Conservation (phyloP, 2,329 filamentous ascomycete genomes). For the Xylaria multiplex region DNA sequence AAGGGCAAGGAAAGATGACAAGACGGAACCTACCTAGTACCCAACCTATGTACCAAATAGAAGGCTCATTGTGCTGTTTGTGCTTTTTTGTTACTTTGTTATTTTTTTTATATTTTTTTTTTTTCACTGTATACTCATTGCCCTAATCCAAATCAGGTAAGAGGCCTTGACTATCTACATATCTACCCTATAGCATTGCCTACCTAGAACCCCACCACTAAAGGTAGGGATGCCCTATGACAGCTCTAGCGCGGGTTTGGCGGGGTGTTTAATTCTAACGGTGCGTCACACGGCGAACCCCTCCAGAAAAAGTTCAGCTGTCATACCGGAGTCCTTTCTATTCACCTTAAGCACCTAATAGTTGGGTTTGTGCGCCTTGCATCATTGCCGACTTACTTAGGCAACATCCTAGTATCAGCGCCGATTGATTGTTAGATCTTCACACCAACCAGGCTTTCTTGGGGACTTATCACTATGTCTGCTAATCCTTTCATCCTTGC, state of each 20-base stretch:
- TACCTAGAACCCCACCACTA: not conserved
- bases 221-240: slow-evolving; percentile 3
- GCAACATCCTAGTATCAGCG: no score
- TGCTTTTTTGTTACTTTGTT: no score
- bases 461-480: slow-evolving; percentile 52
- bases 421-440: not conserved
- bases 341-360: not conserved
- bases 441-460: not conserved
- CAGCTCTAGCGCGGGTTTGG: slow-evolving; percentile 11
- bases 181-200: no score
- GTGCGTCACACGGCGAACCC: slow-evolving; percentile 41
- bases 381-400: not conserved
- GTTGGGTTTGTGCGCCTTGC: not conserved
- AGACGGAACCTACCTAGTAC: not conserved
- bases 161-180: not conserved
- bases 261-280: slow-evolving; percentile 13
- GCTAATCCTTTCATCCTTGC: slow-evolving; percentile 78
- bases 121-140: no score
- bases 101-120: no score
- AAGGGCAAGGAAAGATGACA: not conserved
- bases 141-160: slow-evolving; percentile 8
- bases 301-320: slow-evolving; percentile 30
- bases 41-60: no score
- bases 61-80: not conserved
- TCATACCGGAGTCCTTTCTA: not conserved